These are phyloP conservation scores for Cladophialophora chaetospira DNA, from an alignment of 2,329 filamentous ascomycete genomes.

Conservation along the genomic window DNA sequence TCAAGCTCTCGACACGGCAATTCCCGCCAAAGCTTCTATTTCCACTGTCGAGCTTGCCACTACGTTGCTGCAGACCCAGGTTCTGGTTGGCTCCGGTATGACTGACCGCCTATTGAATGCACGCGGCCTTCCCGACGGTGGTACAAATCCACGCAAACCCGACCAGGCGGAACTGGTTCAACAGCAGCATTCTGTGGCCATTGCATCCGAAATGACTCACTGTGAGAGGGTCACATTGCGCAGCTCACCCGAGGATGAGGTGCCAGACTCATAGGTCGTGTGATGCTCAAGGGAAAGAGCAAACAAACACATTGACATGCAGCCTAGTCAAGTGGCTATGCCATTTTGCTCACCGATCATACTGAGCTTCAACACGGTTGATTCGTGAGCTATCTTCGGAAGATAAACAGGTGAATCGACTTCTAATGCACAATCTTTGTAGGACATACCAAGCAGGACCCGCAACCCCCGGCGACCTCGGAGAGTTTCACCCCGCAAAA, in stretches of 20 bases:
- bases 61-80: background rate
- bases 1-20: too few species aligned
- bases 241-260: background rate
- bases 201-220: background rate
- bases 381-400: too few species aligned
- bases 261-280: background rate
- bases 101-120: slow-evolving; percentile 1
- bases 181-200: background rate
- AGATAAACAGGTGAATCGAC: too few species aligned
- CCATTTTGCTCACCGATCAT: background rate
- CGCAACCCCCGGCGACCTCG: too few species aligned
- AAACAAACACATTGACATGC: background rate
- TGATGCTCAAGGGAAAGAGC: background rate
- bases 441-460: too few species aligned
- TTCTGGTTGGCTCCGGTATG: background rate
- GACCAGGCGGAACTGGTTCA: background rate
- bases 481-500: too few species aligned
- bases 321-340: background rate
- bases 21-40: too few species aligned
- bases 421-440: too few species aligned
- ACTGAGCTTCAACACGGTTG: background rate
- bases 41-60: too few species aligned
- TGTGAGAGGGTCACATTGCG: background rate
- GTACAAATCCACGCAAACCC: slow-evolving; percentile 3
- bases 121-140: background rate